Percentiles rank a stretch among this genome's conserved stretches.
Conservation (phyloP, 108 stramenopile genomes). For the Cylindrotheca closterium region DNA sequence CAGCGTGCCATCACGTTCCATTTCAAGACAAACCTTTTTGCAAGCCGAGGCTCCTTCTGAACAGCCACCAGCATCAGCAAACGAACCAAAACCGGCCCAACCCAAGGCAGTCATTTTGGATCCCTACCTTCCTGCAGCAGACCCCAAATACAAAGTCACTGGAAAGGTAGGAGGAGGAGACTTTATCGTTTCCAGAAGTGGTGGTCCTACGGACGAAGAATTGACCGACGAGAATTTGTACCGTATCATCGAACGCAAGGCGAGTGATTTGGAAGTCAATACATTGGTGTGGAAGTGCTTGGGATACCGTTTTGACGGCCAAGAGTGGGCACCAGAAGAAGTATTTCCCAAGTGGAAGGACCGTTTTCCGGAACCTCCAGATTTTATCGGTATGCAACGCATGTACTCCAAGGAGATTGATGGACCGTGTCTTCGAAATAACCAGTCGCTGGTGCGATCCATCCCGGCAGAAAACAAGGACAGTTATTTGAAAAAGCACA, state of each 20-base stretch:
- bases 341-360: constrained; percentile 93
- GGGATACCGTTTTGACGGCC: constrained; percentile 79
- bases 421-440: constrained; percentile 66
- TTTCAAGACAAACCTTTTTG: neutral
- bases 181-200: constrained; percentile 64
- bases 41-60: neutral
- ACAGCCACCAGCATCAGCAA: neutral
- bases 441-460: constrained; percentile 69
- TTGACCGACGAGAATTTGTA: constrained; percentile 81
- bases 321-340: constrained; percentile 49
- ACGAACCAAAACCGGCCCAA: no score
- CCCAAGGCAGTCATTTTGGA: constrained; percentile 32
- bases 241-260: constrained; percentile 47
- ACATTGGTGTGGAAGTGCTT: constrained; percentile 94
- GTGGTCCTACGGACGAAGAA: constrained; percentile 71
- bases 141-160: constrained; percentile 49
- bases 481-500: constrained; percentile 57
- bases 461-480: constrained; percentile 87
- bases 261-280: constrained; percentile 85
- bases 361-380: constrained; percentile 87
- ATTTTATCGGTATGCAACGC: constrained; percentile 90
- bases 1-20: neutral
- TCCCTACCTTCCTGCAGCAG: constrained; percentile 65
- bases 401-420: constrained; percentile 87
- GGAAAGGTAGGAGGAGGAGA: constrained; percentile 60